A percentile compares a stretch with the other conserved stretches of the same genome.
Evolutionary conservation across 768 basidiomycete genomes (phyloP).

Genomic region (Termitomyces sp.): DNA sequence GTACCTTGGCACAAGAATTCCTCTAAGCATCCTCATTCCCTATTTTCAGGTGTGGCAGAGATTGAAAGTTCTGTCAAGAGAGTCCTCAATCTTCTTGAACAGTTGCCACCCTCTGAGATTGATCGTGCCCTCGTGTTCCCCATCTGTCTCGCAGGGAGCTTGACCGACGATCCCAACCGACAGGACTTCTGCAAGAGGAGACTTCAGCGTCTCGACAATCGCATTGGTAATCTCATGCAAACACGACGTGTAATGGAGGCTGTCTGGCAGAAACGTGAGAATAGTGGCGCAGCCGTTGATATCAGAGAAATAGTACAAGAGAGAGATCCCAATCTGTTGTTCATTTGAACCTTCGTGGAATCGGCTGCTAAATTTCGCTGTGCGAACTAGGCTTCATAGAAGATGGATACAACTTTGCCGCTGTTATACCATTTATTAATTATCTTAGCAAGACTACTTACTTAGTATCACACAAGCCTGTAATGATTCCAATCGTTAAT

Average conservation of each 20-base stretch:
- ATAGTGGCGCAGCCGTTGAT: slow-evolving; percentile 46
- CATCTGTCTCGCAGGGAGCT: slow-evolving; percentile 66
- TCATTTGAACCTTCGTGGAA: slow-evolving; percentile 30
- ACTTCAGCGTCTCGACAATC: slow-evolving; percentile 48
- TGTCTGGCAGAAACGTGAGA: slow-evolving; percentile 65
- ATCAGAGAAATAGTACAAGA: slow-evolving; percentile 58
- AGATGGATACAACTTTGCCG: slow-evolving; percentile 8
- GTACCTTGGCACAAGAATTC: slow-evolving; percentile 16
- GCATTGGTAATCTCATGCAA: slow-evolving; percentile 56
- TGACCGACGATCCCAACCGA: slow-evolving; percentile 59
- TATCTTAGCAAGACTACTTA: slow-evolving; percentile 13
- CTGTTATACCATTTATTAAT: slow-evolving; percentile 13
- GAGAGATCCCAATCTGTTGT: slow-evolving; percentile 41
- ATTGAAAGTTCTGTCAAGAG: slow-evolving; percentile 53
- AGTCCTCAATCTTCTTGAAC: slow-evolving; percentile 48
- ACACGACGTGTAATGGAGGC: slow-evolving; percentile 59
- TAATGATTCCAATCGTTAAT: slow-evolving; percentile 1
- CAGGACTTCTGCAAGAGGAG: slow-evolving; percentile 57
- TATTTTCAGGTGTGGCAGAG: slow-evolving; percentile 59
- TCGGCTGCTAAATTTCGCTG: neutral
- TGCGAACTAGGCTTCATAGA: slow-evolving; percentile 13
- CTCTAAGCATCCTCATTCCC: slow-evolving; percentile 1
- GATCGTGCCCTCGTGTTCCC: slow-evolving; percentile 73
- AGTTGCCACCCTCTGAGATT: slow-evolving; percentile 50
- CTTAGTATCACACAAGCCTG: slow-evolving; percentile 6